Conservation (phyloP, 1,284 basidiomycete species). For the Fomitopsis palustris region DNA sequence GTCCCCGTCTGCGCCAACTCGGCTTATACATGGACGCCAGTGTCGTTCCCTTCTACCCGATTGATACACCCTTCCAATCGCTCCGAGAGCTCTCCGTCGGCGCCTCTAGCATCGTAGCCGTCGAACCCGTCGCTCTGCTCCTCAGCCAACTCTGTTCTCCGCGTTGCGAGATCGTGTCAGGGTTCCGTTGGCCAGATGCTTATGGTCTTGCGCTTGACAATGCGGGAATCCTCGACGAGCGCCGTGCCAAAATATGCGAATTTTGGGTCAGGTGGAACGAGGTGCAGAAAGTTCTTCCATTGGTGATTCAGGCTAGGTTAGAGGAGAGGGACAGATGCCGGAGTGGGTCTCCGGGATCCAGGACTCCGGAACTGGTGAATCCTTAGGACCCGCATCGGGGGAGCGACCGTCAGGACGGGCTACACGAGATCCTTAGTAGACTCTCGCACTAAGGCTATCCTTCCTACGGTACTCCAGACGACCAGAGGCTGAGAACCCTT, state of each 20-base stretch:
- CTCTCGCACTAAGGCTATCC: no score
- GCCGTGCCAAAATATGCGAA: conserved; percentile 17
- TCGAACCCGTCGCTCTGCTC: conserved; percentile 44
- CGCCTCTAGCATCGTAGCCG: conserved; percentile 40
- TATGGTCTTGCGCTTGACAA: conserved; percentile 26
- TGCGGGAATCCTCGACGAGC: conserved; percentile 21
- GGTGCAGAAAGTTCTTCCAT: conserved; percentile 24
- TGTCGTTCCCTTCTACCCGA: conserved; percentile 11
- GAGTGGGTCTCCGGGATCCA: no score
- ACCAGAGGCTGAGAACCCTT: no score
- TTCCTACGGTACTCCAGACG: no score
- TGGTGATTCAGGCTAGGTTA: conserved; percentile 26
- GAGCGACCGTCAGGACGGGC: no score
- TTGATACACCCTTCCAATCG: conserved; percentile 31
- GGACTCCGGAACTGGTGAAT: background rate
- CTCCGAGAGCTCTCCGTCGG: conserved; percentile 47
- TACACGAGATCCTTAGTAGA: no score
- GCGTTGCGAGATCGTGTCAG: conserved; percentile 36
- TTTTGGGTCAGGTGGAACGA: conserved; percentile 22
- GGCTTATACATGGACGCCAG: conserved; percentile 49
- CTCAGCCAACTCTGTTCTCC: conserved; percentile 47
- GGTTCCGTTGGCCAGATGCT: conserved; percentile 31
- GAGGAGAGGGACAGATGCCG: conserved; percentile 21
- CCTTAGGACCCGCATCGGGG: background rate
- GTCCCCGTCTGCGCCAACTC: conserved; percentile 45